These are phyloP conservation scores for Paramecium sonneborni DNA, from an alignment of 73 alveolate species.

Conservation along the genomic window DNA sequence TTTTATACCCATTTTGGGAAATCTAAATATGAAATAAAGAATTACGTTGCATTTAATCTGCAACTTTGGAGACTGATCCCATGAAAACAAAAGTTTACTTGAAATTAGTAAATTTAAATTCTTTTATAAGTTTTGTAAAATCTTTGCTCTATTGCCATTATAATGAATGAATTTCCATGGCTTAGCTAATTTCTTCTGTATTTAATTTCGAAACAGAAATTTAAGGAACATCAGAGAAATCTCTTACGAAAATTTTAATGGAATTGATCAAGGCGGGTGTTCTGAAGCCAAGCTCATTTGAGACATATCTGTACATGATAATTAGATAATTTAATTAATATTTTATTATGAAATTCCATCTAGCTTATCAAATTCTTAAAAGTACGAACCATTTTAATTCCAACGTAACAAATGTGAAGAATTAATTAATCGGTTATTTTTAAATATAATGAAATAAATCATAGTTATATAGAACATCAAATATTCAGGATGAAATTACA, in stretches of 20 bases:
- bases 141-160: not conserved
- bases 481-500: too few species aligned
- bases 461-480: too few species aligned
- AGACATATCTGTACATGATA: constrained; percentile 24
- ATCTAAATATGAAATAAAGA: not conserved
- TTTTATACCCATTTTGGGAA: not conserved
- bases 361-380: not conserved
- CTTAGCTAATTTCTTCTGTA: constrained; percentile 11
- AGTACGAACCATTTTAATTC: constrained; percentile 13
- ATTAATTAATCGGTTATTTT: not conserved
- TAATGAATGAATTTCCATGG: constrained; percentile 23
- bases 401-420: constrained; percentile 11
- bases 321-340: not conserved
- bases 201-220: not conserved
- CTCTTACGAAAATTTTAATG: not conserved
- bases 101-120: not conserved
- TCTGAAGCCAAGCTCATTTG: not conserved
- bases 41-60: constrained; percentile 43
- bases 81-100: constrained; percentile 13
- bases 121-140: not conserved
- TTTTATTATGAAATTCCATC: not conserved
- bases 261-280: not conserved
- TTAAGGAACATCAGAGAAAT: not conserved
- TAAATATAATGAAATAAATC: not conserved
- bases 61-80: not conserved